Percentiles rank a stretch among this genome's conserved stretches.
Conservation (phyloP, 2,329 filamentous ascomycete species). For the Colletotrichum sp. region DNA sequence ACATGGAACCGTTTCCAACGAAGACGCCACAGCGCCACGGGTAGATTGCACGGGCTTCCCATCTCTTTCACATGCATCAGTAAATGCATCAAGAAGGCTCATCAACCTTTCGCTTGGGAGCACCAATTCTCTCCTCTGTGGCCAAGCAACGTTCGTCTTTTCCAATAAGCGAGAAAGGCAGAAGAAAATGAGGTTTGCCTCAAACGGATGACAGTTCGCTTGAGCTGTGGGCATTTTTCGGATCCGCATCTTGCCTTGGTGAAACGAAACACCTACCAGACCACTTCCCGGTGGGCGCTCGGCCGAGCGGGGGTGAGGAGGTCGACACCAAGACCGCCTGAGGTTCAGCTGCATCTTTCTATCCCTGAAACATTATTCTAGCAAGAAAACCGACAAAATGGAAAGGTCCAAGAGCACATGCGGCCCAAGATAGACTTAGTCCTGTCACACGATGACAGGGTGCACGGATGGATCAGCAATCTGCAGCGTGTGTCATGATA, state of each 20-base stretch:
- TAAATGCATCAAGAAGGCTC: neutral
- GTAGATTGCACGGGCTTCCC: neutral
- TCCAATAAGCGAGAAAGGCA: too few relatives aligned
- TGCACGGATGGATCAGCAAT: neutral
- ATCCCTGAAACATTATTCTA: neutral
- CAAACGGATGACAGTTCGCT: neutral
- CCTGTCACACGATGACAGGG: neutral
- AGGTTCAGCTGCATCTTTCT: neutral
- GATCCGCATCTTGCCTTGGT: neutral
- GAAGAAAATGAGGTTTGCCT: neutral
- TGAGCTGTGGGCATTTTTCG: neutral
- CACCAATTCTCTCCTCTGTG: neutral
- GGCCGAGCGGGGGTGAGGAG: neutral
- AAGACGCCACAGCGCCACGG: neutral
- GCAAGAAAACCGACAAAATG: neutral
- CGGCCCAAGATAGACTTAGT: neutral
- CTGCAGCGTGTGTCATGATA: neutral
- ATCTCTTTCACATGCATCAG: neutral
- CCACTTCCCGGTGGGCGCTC: neutral
- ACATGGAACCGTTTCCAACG: neutral
- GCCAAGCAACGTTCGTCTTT: neutral
- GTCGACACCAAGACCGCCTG: neutral
- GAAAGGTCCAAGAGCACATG: neutral
- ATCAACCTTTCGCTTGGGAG: neutral
- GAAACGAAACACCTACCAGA: neutral